Evolutionary conservation across 2,329 filamentous ascomycete genomes (phyloP).

Genomic region (Aspergillus thermomutatus): DNA sequence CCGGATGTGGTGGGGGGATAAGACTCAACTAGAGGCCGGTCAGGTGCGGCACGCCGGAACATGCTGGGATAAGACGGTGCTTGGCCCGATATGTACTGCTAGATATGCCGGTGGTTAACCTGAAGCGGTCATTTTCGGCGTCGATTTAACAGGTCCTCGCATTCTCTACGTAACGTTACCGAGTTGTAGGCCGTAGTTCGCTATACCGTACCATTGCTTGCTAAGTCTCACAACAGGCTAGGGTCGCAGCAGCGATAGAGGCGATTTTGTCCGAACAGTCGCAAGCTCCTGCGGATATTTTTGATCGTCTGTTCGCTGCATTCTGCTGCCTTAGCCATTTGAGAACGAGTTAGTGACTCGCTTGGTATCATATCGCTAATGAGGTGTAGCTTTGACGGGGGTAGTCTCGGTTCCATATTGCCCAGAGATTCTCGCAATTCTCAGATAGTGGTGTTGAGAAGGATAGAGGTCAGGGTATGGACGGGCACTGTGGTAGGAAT

Average conservation of each 20-base stretch:
- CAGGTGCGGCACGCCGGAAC: too few relatives aligned
- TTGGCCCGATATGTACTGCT: too few relatives aligned
- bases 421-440: conserved; percentile 6
- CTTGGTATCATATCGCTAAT: conserved; percentile 10
- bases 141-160: conserved; percentile 16
- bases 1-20: too few relatives aligned
- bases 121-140: conserved; percentile 16
- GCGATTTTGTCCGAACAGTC: background rate
- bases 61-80: too few relatives aligned
- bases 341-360: conserved; percentile 3
- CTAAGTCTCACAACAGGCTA: too few relatives aligned
- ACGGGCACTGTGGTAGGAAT: too few relatives aligned
- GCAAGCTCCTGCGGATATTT: conserved; percentile 7
- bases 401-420: conserved; percentile 4
- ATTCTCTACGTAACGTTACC: conserved; percentile 6
- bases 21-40: too few relatives aligned
- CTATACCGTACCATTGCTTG: too few relatives aligned
- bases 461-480: too few relatives aligned
- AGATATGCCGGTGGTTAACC: too few relatives aligned
- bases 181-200: too few relatives aligned
- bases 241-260: too few relatives aligned
- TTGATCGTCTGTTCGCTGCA: conserved; percentile 6
- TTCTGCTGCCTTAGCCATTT: conserved; percentile 9
- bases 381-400: background rate
- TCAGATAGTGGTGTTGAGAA: background rate